Evolutionary conservation across 257 asterid genomes (phyloP).

Genomic region (Gentiana straminea): DNA sequence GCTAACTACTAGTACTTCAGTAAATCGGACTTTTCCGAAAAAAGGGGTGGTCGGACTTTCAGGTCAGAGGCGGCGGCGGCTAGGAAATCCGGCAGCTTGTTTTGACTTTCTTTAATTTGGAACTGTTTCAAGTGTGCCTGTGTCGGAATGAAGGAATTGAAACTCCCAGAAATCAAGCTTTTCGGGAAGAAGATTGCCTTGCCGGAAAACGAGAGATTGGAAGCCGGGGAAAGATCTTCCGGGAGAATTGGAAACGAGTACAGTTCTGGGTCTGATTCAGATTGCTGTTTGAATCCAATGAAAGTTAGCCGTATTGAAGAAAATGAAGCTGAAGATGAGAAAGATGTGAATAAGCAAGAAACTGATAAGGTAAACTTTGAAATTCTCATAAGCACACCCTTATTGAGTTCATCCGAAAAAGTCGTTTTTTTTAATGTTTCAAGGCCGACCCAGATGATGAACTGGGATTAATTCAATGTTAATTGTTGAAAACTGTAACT

Average conservation of each 20-base stretch:
- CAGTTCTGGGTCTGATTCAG: conserved; percentile 17
- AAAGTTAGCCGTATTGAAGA: conserved; percentile 14
- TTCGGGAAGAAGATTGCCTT: conserved; percentile 61
- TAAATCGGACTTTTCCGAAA: neutral
- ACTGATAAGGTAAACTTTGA: conserved; percentile 30
- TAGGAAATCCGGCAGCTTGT: neutral
- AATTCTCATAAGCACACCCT: neutral
- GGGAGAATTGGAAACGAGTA: conserved; percentile 13
- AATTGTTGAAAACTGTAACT: neutral
- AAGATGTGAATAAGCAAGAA: conserved; percentile 21
- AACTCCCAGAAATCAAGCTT: conserved; percentile 53
- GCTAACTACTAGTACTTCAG: neutral
- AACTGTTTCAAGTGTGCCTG: neutral
- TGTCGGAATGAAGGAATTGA: conserved; percentile 20
- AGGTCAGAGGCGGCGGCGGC: neutral
- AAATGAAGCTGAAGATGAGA: conserved; percentile 20
- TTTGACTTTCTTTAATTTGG: no score
- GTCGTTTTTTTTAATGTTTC: neutral
- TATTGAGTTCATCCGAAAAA: neutral
- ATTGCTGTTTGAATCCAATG: conserved; percentile 16
- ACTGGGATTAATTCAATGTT: conserved; percentile 1
- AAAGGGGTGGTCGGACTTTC: neutral
- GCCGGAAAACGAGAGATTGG: conserved; percentile 33
- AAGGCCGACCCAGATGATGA: conserved; percentile 13
- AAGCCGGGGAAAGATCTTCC: conserved; percentile 2